Evolutionary conservation across 768 basidiomycete species (phyloP).

Genomic region (Lentinula guzmanii): DNA sequence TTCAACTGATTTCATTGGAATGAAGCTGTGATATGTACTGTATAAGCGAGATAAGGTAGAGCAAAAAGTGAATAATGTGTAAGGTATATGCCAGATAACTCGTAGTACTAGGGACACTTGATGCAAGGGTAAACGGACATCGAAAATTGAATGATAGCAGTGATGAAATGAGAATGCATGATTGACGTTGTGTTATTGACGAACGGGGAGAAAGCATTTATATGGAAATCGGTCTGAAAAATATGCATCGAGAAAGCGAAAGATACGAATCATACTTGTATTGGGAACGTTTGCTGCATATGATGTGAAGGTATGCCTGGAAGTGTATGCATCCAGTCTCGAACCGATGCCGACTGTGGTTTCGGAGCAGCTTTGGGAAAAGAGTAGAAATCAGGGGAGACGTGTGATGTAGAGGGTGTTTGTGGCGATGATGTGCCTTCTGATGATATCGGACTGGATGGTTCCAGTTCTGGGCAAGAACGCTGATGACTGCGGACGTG

Average conservation of each 20-base stretch:
- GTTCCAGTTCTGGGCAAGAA: constrained; percentile 3
- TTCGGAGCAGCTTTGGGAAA: neutral
- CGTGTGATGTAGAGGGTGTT: neutral
- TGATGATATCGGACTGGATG: constrained; percentile 2
- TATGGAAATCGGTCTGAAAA: too few relatives aligned
- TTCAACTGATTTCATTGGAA: too few relatives aligned
- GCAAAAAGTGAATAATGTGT: neutral
- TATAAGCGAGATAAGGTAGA: too few relatives aligned
- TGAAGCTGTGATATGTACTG: too few relatives aligned
- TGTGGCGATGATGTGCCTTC: constrained; percentile 5
- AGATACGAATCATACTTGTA: neutral
- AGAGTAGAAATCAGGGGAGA: neutral
- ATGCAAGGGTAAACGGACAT: neutral
- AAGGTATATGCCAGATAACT: neutral
- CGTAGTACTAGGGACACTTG: neutral
- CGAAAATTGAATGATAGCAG: neutral
- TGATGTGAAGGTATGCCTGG: constrained; percentile 3
- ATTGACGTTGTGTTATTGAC: neutral
- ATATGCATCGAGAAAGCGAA: neutral
- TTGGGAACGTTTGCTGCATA: constrained; percentile 13
- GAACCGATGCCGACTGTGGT: neutral
- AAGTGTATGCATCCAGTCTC: neutral
- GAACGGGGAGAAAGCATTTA: neutral
- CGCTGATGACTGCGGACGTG: neutral
- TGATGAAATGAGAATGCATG: neutral